A percentile compares a stretch with the other conserved stretches of the same genome.
phyloP scores from a whole-genome alignment of 352 stramenopile genomes.

The Phytophthora brassicae region DNA sequence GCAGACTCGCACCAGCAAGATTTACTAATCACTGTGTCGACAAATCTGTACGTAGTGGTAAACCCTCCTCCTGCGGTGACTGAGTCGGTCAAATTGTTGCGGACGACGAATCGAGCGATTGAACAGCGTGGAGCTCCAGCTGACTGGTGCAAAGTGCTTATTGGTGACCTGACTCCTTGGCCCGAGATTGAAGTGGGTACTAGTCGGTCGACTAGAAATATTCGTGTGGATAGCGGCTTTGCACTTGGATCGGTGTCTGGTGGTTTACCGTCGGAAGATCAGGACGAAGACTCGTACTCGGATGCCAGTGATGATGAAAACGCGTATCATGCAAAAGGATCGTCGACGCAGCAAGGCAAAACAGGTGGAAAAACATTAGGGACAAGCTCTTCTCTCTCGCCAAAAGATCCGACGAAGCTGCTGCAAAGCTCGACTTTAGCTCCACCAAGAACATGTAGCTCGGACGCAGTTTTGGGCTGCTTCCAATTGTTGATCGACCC shows the following conservation, averaged over 20 bases:
- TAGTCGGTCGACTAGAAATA: constrained; percentile 12
- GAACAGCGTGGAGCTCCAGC: constrained; percentile 48
- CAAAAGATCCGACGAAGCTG: constrained; percentile 5
- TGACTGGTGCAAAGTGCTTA: constrained; percentile 60
- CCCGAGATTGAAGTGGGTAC: constrained; percentile 40
- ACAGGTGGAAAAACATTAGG: constrained; percentile 10
- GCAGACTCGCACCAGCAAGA: constrained; percentile 66
- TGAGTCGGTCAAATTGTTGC: constrained; percentile 25
- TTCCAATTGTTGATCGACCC: constrained; percentile 56
- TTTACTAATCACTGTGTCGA: constrained; percentile 40
- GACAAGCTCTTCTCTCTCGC: constrained; percentile 8
- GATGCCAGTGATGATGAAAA: constrained; percentile 47
- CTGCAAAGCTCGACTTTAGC: constrained; percentile 26
- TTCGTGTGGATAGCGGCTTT: constrained; percentile 23
- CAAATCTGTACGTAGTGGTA: constrained; percentile 24
- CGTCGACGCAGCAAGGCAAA: constrained; percentile 14
- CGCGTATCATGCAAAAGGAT: constrained; percentile 13
- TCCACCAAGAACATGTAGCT: constrained; percentile 52
- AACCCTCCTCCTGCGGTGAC: constrained; percentile 1
- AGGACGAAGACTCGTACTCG: constrained; percentile 41
- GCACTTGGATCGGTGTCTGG: constrained; percentile 16
- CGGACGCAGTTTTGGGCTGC: constrained; percentile 52
- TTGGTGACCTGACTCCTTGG: constrained; percentile 52
- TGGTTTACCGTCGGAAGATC: constrained; percentile 20
- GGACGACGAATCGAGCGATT: constrained; percentile 39